Evolutionary conservation across 2,329 filamentous ascomycete genomes (phyloP).

Genomic region (Sporothrix globosa): DNA sequence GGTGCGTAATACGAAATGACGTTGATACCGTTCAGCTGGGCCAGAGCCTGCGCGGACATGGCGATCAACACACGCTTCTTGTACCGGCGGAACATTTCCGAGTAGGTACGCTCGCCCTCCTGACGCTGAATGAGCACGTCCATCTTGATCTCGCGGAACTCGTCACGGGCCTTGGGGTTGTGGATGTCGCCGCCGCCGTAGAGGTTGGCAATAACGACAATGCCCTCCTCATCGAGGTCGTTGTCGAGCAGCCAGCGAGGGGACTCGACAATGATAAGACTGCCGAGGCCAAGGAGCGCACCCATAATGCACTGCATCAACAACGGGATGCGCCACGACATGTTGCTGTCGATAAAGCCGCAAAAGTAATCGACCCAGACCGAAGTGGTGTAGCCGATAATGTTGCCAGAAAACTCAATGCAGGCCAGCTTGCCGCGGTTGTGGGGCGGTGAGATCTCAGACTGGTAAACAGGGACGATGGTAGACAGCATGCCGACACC

Average conservation of each 20-base stretch:
- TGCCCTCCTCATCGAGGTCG: constrained; percentile 96
- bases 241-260: constrained; percentile 97
- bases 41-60: constrained; percentile 95
- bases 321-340: constrained; percentile 88
- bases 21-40: constrained; percentile 98
- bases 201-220: constrained; percentile 95
- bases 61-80: constrained; percentile 92
- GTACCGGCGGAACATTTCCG: constrained; percentile 94
- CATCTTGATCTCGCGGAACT: constrained; percentile 99
- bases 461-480: constrained; percentile 91
- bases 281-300: constrained; percentile 78
- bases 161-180: constrained; percentile 86
- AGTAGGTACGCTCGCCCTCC: constrained; percentile 89
- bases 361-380: constrained; percentile 99
- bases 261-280: constrained; percentile 92
- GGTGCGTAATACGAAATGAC: constrained; percentile 99
- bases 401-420: constrained; percentile 98
- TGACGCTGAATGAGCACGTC: constrained; percentile 89
- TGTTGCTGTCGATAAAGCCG: constrained; percentile 80
- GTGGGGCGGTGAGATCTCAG: constrained; percentile 93
- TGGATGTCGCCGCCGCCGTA: constrained; percentile 96
- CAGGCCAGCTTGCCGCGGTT: constrained; percentile 94
- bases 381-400: constrained; percentile 91
- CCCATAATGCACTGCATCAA: constrained; percentile 96
- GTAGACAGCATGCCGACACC: constrained; percentile 88